phyloP scores from a whole-genome alignment of 805 yeast species.

The Saturnispora kantuleensis region DNA sequence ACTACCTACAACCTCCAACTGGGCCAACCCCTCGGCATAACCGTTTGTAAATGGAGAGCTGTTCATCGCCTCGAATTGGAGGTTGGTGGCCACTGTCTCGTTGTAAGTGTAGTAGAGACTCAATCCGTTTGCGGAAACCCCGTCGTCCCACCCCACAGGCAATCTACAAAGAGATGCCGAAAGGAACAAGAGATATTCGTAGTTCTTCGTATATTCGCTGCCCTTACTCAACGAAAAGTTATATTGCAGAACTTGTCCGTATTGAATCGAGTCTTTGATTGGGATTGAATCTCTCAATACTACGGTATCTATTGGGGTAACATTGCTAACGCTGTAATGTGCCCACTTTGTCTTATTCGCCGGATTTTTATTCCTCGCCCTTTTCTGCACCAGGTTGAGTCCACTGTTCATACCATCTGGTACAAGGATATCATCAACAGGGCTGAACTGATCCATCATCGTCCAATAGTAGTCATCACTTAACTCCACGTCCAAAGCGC shows the following conservation, averaged over 20 bases:
- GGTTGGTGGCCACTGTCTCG: constrained; percentile 10
- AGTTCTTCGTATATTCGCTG: constrained; percentile 20
- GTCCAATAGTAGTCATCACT: background rate
- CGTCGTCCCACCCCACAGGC: constrained; percentile 17
- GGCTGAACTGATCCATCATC: background rate
- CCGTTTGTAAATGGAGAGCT: constrained; percentile 18
- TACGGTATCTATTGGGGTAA: background rate
- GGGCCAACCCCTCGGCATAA: constrained; percentile 18
- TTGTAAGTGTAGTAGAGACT: constrained; percentile 22
- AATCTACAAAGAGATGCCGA: constrained; percentile 41
- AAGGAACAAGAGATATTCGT: constrained; percentile 38
- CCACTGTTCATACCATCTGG: too few species aligned
- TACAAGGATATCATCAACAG: too few species aligned
- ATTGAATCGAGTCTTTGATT: constrained; percentile 10
- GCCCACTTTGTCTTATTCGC: too few species aligned
- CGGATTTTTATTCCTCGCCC: too few species aligned
- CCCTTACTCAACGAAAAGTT: constrained; percentile 4
- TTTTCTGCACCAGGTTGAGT: too few species aligned
- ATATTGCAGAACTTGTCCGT: constrained; percentile 5
- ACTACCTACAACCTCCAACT: background rate
- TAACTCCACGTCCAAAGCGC: too few species aligned
- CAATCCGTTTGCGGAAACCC: constrained; percentile 16
- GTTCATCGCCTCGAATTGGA: constrained; percentile 10
- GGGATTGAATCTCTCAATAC: constrained; percentile 9
- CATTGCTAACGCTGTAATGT: too few species aligned